Base-by-base conservation (phyloP, 139 green algal species). In the Chlorella sp. region DNA sequence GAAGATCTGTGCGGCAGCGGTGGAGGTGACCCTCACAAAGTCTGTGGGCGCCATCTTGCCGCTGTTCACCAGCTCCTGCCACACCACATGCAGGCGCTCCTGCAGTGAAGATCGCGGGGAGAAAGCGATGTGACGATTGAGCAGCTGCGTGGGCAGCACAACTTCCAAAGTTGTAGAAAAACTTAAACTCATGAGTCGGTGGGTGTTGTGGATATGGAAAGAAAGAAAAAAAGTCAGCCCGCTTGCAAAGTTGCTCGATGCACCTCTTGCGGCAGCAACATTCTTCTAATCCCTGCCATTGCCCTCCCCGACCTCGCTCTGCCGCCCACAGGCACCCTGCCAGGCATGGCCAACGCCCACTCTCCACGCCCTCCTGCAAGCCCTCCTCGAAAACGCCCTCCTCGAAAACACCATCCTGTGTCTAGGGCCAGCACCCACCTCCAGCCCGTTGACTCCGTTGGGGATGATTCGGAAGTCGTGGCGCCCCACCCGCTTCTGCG, bases 391-490 rank as follows among this genome's bases (percentile, higher is more conserved):
- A 78, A 12, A 28, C 71, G 30, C 28, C 19, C 21, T 5, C 71
- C 30, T 24, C 21, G 28, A 28, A 2, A 21, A 28, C 71, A 3
- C 28, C 14, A 2, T 3, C 71, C 21, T 16, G 71, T 3, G 9
- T 78, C 30, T 3, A 3, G 2, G 7, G 28, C 39, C 9, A 2
- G 40, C 40, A 36, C 84, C 71, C 68, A 69, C 98, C 93, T 99
- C 97, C 16, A 99, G 96, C 48, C 98, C 98, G 83, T 99, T 99
- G 39, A 99, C 96, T 34, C 98, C 98, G 90, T 99, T 99, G 15
- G 98, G 98, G 36, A 99, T 98, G 39, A 94, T 64, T 30, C 96
- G 92, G 89, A 99, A 99, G 91, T 99, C 98, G 53, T 94, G n/a
- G 0, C 86, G 91, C 19, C 97, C 97, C 34, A 89, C 91, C 21